Evolutionary conservation across 768 basidiomycete genomes (phyloP), one percentile per base, ranked within the genome.

Genomic region (Cyclocybe aegerita): DNA sequence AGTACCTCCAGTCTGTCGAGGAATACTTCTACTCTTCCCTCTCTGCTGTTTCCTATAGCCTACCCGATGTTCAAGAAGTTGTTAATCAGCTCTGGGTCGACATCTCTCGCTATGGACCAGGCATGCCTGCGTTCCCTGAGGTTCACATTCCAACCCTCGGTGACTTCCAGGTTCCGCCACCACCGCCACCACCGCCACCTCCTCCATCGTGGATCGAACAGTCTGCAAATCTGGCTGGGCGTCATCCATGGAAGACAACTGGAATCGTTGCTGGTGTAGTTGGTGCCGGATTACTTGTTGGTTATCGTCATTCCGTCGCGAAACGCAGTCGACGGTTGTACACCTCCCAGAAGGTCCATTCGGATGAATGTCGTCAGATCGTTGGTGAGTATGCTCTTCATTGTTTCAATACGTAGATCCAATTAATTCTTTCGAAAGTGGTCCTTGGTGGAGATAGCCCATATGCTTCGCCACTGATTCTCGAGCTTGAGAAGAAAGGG

Each of bases 361-460:
- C 62, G 65, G 68, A 36, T 11, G 85, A 87, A 51, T 76, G 77
- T 53, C 77, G 82, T 52, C 85, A 87, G 61, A 86, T 86, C 35
- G 79, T 90, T 48, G 84, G 88, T 88, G 44, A 53, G 84, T 73
- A 7, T 34, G 34, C 43, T 2, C 16, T 5, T 48, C 29, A 6
- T 15, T 45, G 12, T 7, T 9, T 43, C 17, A 35, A 43, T 7
- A 6, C 14, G 16, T 30, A 30, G 12, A 14, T 44, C 38, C 49
- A 39, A 53, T 42, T 54, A 39, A 30, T 43, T 11, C 48, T 51
- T 37, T 45, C 46, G 59, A 15, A 55, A 91, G 90, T 93, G 34
- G 78, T 93, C 23, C 77, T 93, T 36, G 93, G 93, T 23, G 93
- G 86, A 7, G 93, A 94, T 61, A 77, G 78, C 14, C 80, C 86